Percentiles rank a stretch among this genome's conserved stretches.
These are phyloP conservation scores for Tetradesmus obliquus DNA, from an alignment of 139 green algal species.

Conservation along the genomic window DNA sequence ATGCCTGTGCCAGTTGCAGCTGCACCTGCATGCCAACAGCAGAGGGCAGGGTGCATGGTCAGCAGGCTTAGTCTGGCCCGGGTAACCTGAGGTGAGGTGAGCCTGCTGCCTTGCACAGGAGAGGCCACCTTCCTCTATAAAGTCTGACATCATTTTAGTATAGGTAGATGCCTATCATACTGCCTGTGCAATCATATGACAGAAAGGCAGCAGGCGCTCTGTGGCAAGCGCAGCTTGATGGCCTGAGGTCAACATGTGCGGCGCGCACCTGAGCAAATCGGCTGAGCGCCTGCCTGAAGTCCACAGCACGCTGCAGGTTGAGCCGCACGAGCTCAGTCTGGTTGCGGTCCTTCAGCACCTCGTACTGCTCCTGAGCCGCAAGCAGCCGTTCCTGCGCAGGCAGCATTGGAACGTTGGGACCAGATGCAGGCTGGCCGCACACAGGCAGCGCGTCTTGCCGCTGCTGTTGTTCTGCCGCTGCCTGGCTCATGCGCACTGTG, in stretches of 20 bases:
- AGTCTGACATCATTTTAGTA: too few relatives aligned
- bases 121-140: too few relatives aligned
- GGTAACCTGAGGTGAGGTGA: too few relatives aligned
- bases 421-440: neutral
- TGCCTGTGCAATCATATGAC: too few relatives aligned
- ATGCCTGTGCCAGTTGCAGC: conserved; percentile 28
- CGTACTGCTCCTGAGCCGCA: conserved; percentile 42
- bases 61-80: neutral
- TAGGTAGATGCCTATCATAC: too few relatives aligned
- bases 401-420: neutral
- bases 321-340: conserved; percentile 52
- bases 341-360: conserved; percentile 59
- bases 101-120: too few relatives aligned
- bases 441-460: conserved; percentile 3
- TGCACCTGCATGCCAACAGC: conserved; percentile 35
- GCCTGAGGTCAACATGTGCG: neutral
- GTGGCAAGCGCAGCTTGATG: too few relatives aligned
- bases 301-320: conserved; percentile 41
- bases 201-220: too few relatives aligned
- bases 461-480: neutral
- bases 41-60: neutral
- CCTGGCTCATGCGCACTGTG: neutral
- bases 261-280: neutral
- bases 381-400: conserved; percentile 50
- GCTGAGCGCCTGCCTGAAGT: conserved; percentile 46